These are phyloP conservation scores for Saccharomyces pastorianus DNA, from an alignment of 1,139 yeast species.

Conservation along the genomic window DNA sequence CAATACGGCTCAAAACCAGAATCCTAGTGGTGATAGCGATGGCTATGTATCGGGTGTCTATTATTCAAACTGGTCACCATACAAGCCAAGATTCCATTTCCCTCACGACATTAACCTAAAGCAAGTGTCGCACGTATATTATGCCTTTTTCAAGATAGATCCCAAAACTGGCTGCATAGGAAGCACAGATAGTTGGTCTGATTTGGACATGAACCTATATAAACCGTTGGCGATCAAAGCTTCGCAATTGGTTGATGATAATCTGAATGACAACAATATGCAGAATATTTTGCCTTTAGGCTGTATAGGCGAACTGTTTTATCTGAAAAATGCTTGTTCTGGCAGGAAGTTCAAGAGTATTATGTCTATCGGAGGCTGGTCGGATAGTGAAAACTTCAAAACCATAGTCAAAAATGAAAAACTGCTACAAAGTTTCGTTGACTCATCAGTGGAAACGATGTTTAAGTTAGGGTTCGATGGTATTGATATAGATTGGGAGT, in stretches of 20 bases:
- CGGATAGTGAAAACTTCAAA: constrained; percentile 48
- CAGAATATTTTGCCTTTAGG: constrained; percentile 35
- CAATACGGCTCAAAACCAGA: not conserved
- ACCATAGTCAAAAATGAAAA: constrained; percentile 36
- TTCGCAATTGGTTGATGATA: not conserved
- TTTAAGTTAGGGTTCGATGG: constrained; percentile 70
- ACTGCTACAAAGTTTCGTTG: constrained; percentile 43
- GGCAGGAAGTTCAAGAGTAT: constrained; percentile 49
- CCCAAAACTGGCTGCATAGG: constrained; percentile 44
- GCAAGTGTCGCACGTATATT: constrained; percentile 58
- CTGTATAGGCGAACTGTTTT: constrained; percentile 47
- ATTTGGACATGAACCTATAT: constrained; percentile 40
- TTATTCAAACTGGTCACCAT: constrained; percentile 67
- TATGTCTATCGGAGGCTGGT: constrained; percentile 88
- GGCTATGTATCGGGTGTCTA: constrained; percentile 33
- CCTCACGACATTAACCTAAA: constrained; percentile 57
- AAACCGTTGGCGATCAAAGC: constrained; percentile 13
- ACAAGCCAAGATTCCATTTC: constrained; percentile 46
- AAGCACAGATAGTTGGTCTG: constrained; percentile 64
- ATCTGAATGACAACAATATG: not conserved
- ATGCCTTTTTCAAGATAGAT: constrained; percentile 65
- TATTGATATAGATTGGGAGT: constrained; percentile 92
- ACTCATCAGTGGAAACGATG: constrained; percentile 43
- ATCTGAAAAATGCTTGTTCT: constrained; percentile 35
- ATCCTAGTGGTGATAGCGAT: not conserved